phyloP scores from a whole-genome alignment of 768 basidiomycete genomes.

The Leccinellum luteum region DNA sequence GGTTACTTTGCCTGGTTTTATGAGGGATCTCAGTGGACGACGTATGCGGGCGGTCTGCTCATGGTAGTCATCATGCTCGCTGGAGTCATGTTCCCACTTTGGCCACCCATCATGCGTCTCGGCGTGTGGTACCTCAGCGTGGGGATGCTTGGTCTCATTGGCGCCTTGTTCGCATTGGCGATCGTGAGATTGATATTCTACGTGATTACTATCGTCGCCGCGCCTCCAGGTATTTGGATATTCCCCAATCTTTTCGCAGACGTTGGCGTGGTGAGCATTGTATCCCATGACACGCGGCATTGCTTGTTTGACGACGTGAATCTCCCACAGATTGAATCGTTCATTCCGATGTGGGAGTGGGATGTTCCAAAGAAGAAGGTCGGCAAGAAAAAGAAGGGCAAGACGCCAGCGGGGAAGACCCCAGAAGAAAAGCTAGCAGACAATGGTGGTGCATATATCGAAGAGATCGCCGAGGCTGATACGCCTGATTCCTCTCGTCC shows the following conservation, averaged over 20 bases:
- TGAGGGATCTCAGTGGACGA: slow-evolving; percentile 91
- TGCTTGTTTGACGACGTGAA: not conserved
- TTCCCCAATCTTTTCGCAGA: slow-evolving; percentile 98
- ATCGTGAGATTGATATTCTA: slow-evolving; percentile 92
- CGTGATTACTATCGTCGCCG: slow-evolving; percentile 83
- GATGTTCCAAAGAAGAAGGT: slow-evolving; percentile 76
- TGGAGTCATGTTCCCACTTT: slow-evolving; percentile 98
- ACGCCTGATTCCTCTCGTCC: slow-evolving; percentile 32
- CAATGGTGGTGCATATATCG: slow-evolving; percentile 39
- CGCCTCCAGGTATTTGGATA: slow-evolving; percentile 95
- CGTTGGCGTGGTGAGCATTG: slow-evolving; percentile 84
- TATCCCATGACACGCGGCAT: not conserved
- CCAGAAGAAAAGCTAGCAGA: slow-evolving; percentile 40
- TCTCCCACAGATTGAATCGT: slow-evolving; percentile 82
- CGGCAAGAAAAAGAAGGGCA: slow-evolving; percentile 62
- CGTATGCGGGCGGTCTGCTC: slow-evolving; percentile 82
- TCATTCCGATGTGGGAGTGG: slow-evolving; percentile 97
- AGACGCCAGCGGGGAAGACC: slow-evolving; percentile 29
- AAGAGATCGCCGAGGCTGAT: slow-evolving; percentile 35
- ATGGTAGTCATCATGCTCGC: slow-evolving; percentile 95
- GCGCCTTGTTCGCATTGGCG: slow-evolving; percentile 86
- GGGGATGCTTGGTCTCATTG: slow-evolving; percentile 82
- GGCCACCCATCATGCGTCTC: slow-evolving; percentile 89
- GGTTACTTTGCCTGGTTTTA: slow-evolving; percentile 98
- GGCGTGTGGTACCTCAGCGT: slow-evolving; percentile 97